phyloP scores from a whole-genome alignment of 371 early-diverging fungal genomes.

The Neoconidiobolus thromboides region DNA sequence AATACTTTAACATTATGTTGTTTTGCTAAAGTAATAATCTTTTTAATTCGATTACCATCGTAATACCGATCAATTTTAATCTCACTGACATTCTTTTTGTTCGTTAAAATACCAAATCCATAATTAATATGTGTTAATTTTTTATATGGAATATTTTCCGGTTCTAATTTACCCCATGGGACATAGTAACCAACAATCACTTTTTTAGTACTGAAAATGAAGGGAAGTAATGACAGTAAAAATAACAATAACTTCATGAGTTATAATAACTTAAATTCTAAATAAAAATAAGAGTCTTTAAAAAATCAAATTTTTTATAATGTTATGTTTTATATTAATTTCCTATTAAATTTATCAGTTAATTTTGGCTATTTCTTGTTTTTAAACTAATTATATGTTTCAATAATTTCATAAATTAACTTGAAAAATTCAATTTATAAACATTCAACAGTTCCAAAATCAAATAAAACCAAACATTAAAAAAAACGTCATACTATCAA shows the following conservation, averaged over 20 bases:
- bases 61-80: conserved; percentile 10
- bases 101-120: not conserved
- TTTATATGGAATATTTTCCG: conserved; percentile 21
- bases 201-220: not conserved
- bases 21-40: conserved; percentile 24
- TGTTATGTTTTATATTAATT: no score
- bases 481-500: no score
- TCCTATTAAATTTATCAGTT: conserved; percentile 16
- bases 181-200: conserved; percentile 26
- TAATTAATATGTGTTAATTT: conserved; percentile 41
- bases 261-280: no score
- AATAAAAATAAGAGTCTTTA: no score
- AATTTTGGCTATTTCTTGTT: conserved; percentile 67
- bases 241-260: no score
- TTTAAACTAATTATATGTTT: no score
- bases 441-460: no score
- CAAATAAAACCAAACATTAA: no score
- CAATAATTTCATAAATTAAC: no score
- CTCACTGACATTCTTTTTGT: not conserved
- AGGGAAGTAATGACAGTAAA: no score
- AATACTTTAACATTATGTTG: conserved; percentile 19
- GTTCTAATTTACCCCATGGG: conserved; percentile 30
- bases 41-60: conserved; percentile 16
- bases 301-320: no score
- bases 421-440: no score